Percentiles rank a stretch among this genome's conserved stretches.
These are phyloP conservation scores for Polygonum aviculare DNA, from an alignment of 148 eudicot species.

Conservation along the genomic window DNA sequence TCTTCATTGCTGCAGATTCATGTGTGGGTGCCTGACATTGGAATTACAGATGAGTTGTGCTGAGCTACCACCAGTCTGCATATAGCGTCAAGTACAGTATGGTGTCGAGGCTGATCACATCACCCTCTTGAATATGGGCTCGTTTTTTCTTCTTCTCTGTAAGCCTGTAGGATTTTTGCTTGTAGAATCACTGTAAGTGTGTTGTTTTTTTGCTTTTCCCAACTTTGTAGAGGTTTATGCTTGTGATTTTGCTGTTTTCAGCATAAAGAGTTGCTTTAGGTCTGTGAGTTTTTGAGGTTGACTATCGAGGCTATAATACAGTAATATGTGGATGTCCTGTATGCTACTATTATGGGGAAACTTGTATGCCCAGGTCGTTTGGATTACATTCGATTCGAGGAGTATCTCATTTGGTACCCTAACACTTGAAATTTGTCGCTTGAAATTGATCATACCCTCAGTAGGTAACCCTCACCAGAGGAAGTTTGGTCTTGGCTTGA, in stretches of 20 bases:
- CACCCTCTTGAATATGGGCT: neutral
- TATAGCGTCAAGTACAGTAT: neutral
- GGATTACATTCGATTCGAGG: no score
- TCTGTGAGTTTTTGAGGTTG: neutral
- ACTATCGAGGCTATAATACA: neutral
- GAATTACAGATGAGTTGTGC: neutral
- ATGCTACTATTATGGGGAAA: neutral
- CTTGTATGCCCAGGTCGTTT: no score
- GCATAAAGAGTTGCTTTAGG: no score
- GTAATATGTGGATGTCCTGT: neutral
- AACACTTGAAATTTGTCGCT: no score
- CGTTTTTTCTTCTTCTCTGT: neutral
- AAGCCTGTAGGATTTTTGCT: neutral
- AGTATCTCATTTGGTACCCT: no score
- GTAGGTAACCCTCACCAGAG: no score
- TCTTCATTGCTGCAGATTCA: neutral
- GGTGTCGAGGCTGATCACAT: neutral
- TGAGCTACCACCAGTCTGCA: conserved; percentile 2
- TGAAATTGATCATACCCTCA: no score
- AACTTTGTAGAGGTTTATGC: neutral
- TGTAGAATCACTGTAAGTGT: neutral
- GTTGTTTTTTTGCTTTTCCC: neutral
- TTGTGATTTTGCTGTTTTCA: neutral
- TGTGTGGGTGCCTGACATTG: neutral
- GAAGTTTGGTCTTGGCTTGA: no score